Evolutionary conservation across 2,329 filamentous ascomycete species (phyloP).

Genomic region (Cytospora mali): DNA sequence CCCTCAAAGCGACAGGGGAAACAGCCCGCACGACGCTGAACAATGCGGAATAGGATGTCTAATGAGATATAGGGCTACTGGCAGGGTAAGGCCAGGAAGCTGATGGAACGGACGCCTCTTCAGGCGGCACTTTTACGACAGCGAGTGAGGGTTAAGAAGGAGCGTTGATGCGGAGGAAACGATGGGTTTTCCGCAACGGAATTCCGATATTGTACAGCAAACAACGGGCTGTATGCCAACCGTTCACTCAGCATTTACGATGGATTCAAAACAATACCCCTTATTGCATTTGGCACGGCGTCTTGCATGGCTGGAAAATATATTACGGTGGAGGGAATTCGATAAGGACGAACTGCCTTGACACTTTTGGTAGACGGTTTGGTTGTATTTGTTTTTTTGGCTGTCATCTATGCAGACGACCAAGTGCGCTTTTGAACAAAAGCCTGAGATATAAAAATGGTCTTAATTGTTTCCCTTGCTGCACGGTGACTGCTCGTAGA

Average conservation of each 20-base stretch:
- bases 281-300: slow-evolving; percentile 26
- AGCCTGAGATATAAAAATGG: neutral
- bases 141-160: neutral
- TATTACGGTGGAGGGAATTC: neutral
- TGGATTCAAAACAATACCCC: slow-evolving; percentile 16
- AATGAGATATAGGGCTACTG: neutral
- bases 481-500: neutral
- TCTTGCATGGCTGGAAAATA: slow-evolving; percentile 16
- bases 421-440: slow-evolving; percentile 5
- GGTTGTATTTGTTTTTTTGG: neutral
- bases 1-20: slow-evolving; percentile 58
- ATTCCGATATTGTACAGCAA: slow-evolving; percentile 1
- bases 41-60: neutral
- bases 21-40: slow-evolving; percentile 26
- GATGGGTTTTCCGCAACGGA: neutral
- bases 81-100: neutral
- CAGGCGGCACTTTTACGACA: neutral
- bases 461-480: neutral
- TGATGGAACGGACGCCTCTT: neutral
- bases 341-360: slow-evolving; percentile 8
- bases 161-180: neutral
- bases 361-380: slow-evolving; percentile 5
- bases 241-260: slow-evolving; percentile 6
- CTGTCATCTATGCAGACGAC: neutral
- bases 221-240: slow-evolving; percentile 7